Conservation (phyloP, 108 stramenopile species). For the Mayamaea pseudoterrestris region DNA sequence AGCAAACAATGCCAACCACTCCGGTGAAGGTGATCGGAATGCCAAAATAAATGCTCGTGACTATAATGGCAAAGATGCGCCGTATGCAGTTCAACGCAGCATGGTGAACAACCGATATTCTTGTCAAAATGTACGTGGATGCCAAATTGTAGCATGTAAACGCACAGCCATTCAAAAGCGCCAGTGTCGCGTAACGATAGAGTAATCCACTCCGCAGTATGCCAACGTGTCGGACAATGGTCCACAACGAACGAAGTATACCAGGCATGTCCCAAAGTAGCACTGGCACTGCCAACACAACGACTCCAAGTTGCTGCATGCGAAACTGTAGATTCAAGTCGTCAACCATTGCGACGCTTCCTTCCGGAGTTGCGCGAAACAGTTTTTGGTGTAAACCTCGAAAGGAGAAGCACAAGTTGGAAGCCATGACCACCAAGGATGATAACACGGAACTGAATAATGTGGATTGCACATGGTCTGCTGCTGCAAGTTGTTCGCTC, state of each 20-base stretch:
- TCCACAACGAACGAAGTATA: constrained; percentile 1
- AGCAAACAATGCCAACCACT: constrained; percentile 33
- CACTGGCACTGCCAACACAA: constrained; percentile 17
- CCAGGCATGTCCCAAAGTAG: constrained; percentile 16
- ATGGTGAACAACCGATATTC: constrained; percentile 70
- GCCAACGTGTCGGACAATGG: neutral
- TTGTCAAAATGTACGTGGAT: constrained; percentile 48
- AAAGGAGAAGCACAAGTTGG: constrained; percentile 77
- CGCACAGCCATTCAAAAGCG: constrained; percentile 54
- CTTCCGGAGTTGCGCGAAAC: constrained; percentile 46
- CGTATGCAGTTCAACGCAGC: constrained; percentile 77
- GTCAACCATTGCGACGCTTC: constrained; percentile 25
- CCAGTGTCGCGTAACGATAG: constrained; percentile 16
- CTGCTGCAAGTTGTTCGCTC: neutral
- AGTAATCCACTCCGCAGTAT: neutral
- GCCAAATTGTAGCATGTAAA: constrained; percentile 69
- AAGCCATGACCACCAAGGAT: constrained; percentile 43
- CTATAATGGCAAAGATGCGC: constrained; percentile 65
- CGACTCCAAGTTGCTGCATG: constrained; percentile 70
- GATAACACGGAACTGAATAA: constrained; percentile 16
- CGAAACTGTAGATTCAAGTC: constrained; percentile 67
- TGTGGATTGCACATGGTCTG: neutral
- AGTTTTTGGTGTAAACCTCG: constrained; percentile 77
- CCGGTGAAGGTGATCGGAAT: constrained; percentile 35
- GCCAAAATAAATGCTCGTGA: constrained; percentile 57